Evolutionary conservation across 2,329 filamentous ascomycete genomes (phyloP), one percentile per base, ranked within the genome.

Genomic region (Annulohypoxylon truncatum): DNA sequence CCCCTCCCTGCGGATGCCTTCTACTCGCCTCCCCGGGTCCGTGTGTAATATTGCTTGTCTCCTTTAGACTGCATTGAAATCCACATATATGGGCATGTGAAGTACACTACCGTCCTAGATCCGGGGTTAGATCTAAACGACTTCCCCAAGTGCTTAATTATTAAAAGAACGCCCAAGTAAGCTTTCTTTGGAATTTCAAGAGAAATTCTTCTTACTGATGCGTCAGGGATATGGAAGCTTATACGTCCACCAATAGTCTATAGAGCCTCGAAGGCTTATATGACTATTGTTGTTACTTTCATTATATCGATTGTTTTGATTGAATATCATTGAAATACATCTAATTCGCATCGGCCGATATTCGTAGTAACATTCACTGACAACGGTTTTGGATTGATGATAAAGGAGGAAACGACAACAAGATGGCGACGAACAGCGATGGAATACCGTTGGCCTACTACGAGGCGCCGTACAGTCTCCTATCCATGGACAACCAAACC

Each of bases 391-490:
- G 6, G 20, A 38, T 38, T 3, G 22, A 46, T 3, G 53, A 35
- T n/a, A 20, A 29, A 57, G 18, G 48, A 20, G 28, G 9, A 38
- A 46, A 6, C 10, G 13, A 24, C 22, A n/a, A 31, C 35, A 65
- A 57, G 22, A 71, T 72, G 71, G 48, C 66, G n/a, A 67, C 58
- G 7, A 31, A 38, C 8, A 44, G n/a, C 29, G 35, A 69, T 63
- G 71, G 69, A 35, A 33, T 71, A 18, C 71, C 72, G 7, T 20
- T 46, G 1, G 20, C 31, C 3, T 72, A 70, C 47, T 73, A 59
- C 35, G 68, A 73, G 52, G 10, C 50, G 28, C 72, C 72, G 1
- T 60, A 73, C 50, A 74, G 71, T 31, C 65, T 74, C 12, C 13
- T 62, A 31, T 47, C 56, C 13, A 73, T 74, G 69, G 53, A 57